Conservation (phyloP, 495 filamentous ascomycete genomes). For the Penicillium cosmopolitanum region DNA sequence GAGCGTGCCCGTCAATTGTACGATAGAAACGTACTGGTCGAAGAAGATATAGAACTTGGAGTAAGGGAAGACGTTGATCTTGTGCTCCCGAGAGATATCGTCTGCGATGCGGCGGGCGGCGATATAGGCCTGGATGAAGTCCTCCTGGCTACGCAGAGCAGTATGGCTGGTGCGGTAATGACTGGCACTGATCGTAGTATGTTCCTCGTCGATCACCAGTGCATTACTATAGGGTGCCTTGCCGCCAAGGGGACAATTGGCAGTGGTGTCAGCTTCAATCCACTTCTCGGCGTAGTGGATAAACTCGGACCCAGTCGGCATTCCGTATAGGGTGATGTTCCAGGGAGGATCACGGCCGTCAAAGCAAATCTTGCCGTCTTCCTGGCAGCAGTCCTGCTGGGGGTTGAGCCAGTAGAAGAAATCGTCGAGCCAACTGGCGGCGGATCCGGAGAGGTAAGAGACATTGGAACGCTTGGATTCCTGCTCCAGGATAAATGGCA, state of each 20-base stretch:
- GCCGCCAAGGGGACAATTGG: constrained; percentile 84
- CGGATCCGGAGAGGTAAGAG: constrained; percentile 88
- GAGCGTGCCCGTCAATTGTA: constrained; percentile 74
- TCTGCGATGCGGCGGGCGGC: constrained; percentile 87
- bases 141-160: constrained; percentile 82
- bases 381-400: constrained; percentile 77
- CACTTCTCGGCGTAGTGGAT: constrained; percentile 81
- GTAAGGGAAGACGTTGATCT: constrained; percentile 88
- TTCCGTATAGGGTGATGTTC: constrained; percentile 85
- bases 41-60: constrained; percentile 98
- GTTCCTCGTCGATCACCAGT: constrained; percentile 72
- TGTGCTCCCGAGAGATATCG: constrained; percentile 66
- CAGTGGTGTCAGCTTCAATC: constrained; percentile 76
- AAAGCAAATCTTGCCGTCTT: constrained; percentile 74
- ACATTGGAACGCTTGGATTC: constrained; percentile 89
- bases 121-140: constrained; percentile 90
- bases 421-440: constrained; percentile 96
- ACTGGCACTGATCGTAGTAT: constrained; percentile 68
- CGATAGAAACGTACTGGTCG: constrained; percentile 90
- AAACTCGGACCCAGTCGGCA: constrained; percentile 93
- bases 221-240: constrained; percentile 85
- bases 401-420: constrained; percentile 96
- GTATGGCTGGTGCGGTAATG: constrained; percentile 92
- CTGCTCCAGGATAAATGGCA: constrained; percentile 86
- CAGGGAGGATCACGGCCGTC: constrained; percentile 72